Evolutionary conservation across 2,329 filamentous ascomycete species (phyloP), one percentile per base, ranked within the genome.

Genomic region (Xylariomycetidae sp.): DNA sequence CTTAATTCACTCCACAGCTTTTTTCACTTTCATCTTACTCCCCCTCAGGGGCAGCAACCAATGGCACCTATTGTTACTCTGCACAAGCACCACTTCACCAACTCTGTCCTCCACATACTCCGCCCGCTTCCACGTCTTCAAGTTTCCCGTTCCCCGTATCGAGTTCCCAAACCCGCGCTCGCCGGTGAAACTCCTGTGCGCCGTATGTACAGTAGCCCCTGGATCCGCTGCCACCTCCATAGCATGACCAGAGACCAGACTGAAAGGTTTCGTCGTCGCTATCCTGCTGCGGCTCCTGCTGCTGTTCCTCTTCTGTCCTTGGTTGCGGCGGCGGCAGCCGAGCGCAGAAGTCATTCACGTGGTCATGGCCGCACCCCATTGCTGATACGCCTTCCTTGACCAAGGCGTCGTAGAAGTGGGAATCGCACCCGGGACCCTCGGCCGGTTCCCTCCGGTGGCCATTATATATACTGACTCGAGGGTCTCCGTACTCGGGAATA

Each of bases 281-380:
- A 36, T 48, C 16, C 46, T 44, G 50, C 47, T n/a, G n/a, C n/a
- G n/a, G n/a, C n/a, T n/a, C n/a, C n/a, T n/a, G n/a, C n/a, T n/a
- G n/a, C n/a, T n/a, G n/a, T n/a, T n/a, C n/a, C n/a, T n/a, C n/a
- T n/a, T n/a, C n/a, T n/a, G n/a, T n/a, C n/a, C n/a, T n/a, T n/a
- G n/a, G n/a, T n/a, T n/a, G n/a, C n/a, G n/a, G n/a, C n/a, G n/a
- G n/a, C n/a, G 44, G 53, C 34, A 54, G 43, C 33, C 51, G 38
- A 48, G 40, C 55, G 33, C 52, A 57, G 42, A 57, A 57, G 33
- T 58, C 54, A 37, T 58, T 57, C 15, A 53, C 50, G 29, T 56
- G 51, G 36, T 58, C 54, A 37, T 58, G 53, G n/a, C 50, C 53
- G 34, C 49, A 56, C 26, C 54, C 50, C 31, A 58, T 18, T 38